Evolutionary conservation across 768 basidiomycete genomes (phyloP).

Genomic region (Lactarius quietus): DNA sequence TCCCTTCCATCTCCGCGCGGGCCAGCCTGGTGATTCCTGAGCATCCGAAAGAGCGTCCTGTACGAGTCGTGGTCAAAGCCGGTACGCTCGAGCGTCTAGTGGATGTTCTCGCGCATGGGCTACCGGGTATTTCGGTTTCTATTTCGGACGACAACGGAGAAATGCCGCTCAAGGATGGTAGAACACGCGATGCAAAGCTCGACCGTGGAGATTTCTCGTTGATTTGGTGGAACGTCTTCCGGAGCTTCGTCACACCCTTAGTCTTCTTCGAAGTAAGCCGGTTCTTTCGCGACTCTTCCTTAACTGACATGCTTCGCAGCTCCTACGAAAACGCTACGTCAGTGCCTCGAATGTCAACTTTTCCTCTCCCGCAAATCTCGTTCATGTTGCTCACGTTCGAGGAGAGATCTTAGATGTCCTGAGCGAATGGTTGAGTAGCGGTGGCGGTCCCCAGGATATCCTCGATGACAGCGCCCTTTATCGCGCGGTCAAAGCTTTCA

Average conservation of each 20-base stretch:
- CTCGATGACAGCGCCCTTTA: constrained; percentile 68
- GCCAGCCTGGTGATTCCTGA: constrained; percentile 58
- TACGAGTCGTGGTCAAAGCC: constrained; percentile 74
- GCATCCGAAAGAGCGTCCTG: constrained; percentile 61
- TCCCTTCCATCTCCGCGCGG: constrained; percentile 70
- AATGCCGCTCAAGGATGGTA: constrained; percentile 70
- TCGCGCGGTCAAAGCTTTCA: constrained; percentile 54
- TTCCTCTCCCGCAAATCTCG: constrained; percentile 43
- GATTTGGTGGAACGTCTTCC: constrained; percentile 82
- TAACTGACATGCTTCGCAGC: constrained; percentile 38
- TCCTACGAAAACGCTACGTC: constrained; percentile 72
- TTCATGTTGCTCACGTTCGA: constrained; percentile 50
- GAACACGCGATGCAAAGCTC: constrained; percentile 66
- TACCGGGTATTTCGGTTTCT: constrained; percentile 72
- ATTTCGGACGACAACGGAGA: constrained; percentile 87
- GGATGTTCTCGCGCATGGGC: constrained; percentile 70
- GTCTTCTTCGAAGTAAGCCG: constrained; percentile 77
- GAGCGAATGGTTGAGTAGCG: constrained; percentile 66
- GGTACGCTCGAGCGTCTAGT: constrained; percentile 75
- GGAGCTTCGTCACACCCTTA: constrained; percentile 76
- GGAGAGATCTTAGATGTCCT: constrained; percentile 61
- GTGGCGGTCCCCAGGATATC: constrained; percentile 76
- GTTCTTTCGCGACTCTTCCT: neutral
- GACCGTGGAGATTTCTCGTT: constrained; percentile 70
- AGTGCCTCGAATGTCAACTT: constrained; percentile 45